Evolutionary conservation across 192 early-diverging fungal species (phyloP).

Genomic region (Chytriomyces hyalinus): DNA sequence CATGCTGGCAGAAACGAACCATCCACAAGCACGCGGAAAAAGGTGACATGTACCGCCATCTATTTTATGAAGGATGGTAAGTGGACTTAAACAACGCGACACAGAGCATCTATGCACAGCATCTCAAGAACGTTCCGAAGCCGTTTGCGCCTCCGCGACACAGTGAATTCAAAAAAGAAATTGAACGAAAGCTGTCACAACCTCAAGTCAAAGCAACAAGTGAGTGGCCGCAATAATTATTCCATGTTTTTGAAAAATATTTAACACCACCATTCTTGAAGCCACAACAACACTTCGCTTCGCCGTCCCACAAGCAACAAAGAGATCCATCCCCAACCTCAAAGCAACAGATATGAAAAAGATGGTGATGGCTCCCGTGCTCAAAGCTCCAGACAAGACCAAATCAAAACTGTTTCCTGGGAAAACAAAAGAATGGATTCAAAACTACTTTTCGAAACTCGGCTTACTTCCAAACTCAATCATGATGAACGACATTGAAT

Average conservation of each 20-base stretch:
- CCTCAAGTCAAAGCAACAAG: background rate
- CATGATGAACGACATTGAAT: slow-evolving; percentile 31
- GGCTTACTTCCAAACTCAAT: slow-evolving; percentile 51
- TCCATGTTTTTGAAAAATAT: too few relatives aligned
- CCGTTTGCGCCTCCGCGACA: background rate
- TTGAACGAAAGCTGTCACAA: background rate
- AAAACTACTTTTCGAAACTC: slow-evolving; percentile 37
- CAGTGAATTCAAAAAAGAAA: background rate
- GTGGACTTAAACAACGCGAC: background rate
- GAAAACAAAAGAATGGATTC: slow-evolving; percentile 35
- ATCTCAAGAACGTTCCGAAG: background rate
- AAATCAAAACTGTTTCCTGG: slow-evolving; percentile 26
- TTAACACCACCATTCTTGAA: too few relatives aligned
- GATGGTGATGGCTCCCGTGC: background rate
- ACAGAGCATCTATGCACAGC: background rate
- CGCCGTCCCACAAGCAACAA: too few relatives aligned
- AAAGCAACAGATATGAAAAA: background rate
- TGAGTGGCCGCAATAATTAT: too few relatives aligned
- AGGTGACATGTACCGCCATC: background rate
- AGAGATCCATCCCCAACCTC: too few relatives aligned
- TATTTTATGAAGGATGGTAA: background rate
- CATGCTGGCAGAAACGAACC: background rate
- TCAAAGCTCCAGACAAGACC: background rate
- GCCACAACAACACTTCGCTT: too few relatives aligned
- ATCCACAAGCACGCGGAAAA: background rate